phyloP scores from a whole-genome alignment of 768 basidiomycete species.

The Lactarius evosmus region DNA sequence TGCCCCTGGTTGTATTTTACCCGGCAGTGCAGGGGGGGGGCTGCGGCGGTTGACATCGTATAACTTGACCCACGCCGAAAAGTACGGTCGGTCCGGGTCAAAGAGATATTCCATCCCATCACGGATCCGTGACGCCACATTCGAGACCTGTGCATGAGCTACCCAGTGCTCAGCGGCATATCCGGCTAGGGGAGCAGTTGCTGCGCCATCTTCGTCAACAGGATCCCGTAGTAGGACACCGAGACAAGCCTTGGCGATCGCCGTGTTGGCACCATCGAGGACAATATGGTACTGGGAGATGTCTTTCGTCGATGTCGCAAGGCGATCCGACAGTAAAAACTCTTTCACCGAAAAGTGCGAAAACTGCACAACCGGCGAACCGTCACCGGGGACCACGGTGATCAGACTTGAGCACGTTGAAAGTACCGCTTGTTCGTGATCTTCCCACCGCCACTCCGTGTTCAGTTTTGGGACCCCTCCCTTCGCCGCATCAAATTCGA shows the following conservation, averaged over 20 bases:
- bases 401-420: neutral
- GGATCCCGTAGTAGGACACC: neutral
- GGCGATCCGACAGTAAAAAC: neutral
- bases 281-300: neutral
- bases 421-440: too few species aligned
- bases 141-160: neutral
- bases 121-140: neutral
- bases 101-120: neutral
- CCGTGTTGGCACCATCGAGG: neutral
- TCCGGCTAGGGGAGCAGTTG: neutral
- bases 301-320: neutral
- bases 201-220: neutral
- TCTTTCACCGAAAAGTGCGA: neutral
- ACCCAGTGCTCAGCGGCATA: neutral
- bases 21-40: rapidly evolving
- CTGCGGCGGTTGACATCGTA: neutral
- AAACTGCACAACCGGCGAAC: neutral
- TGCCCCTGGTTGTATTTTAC: neutral
- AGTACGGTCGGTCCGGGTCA: neutral
- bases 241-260: neutral
- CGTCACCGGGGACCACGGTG: neutral
- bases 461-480: too few species aligned
- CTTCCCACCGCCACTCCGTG: too few species aligned
- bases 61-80: neutral
- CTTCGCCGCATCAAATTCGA: too few species aligned